Evolutionary conservation across 345 rosid genomes (phyloP), one percentile per base, ranked within the genome.

Genomic region (Geranium brycei): DNA sequence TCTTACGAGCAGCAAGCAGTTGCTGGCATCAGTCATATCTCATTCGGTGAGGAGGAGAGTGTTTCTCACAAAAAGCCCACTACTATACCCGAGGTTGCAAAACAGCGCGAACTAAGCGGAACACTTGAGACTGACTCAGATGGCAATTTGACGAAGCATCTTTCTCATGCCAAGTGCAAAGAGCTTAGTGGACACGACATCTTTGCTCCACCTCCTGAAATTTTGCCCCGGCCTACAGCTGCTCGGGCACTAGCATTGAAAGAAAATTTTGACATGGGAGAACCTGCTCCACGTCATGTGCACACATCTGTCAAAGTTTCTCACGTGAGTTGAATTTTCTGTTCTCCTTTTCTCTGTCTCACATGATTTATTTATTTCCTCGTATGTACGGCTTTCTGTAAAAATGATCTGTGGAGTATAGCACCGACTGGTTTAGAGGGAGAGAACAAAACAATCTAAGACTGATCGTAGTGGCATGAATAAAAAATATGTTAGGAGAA

Each of bases 131-230:
- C 75, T 4, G 95, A 93, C 17, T 68, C 82, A 0, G 92, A 82
- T 66, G 71, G 75, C 19, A 83, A 63, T 72, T 77, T 92, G 71
- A 75, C 78, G 72, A 93, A 93, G 78, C 97, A 85, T 65, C 71
- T 82, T 59, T 93, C 97, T 71, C 85, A 91, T 79, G 92, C 96
- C 8, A 93, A 93, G 72, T 79, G 74, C 63, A 93, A 84, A 81
- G 99, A 93, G 80, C 88, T 93, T 19, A 90, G 83, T 59, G 99
- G 97, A 60, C 87, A 88, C 60, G 87, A 93, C 77, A 93, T 93
- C 72, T 93, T 93, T 72, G 99, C 99, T 0, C 89, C 96, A 19
- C 97, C 97, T 56, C 97, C 95, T 5, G 97, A 93, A 79, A 93
- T 90, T 51, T 73, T 83, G 71, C 95, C 99, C 0, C 82, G 99